Evolutionary conservation across 1,284 basidiomycete species (phyloP).

Genomic region (Irpex sp.): DNA sequence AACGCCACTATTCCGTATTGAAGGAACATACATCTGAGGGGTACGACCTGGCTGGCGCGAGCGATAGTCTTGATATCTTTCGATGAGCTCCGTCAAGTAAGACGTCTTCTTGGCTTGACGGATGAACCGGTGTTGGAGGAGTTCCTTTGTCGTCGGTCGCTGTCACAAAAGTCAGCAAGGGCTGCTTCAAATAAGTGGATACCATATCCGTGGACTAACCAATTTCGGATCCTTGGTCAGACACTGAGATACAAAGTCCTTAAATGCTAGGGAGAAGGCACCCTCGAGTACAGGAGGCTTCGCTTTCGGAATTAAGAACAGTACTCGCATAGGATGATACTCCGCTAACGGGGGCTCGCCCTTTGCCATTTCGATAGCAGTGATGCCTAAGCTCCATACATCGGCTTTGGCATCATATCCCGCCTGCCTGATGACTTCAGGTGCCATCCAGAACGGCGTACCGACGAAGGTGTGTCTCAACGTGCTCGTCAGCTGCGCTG

Average conservation of each 20-base stretch:
- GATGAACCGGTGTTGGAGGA: conserved; percentile 93
- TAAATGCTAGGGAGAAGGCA: conserved; percentile 80
- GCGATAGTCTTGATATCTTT: conserved; percentile 74
- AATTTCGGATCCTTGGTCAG: conserved; percentile 87
- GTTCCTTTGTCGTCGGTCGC: conserved; percentile 88
- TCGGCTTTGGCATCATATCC: conserved; percentile 97
- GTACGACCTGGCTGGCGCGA: conserved; percentile 53
- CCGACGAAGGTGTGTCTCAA: conserved; percentile 92
- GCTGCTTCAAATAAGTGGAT: conserved; percentile 10
- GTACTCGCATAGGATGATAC: conserved; percentile 93
- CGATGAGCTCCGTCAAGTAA: conserved; percentile 82
- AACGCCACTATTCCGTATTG: conserved; percentile 48
- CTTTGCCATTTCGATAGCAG: conserved; percentile 93
- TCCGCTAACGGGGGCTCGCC: conserved; percentile 93
- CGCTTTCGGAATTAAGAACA: conserved; percentile 96
- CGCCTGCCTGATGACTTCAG: conserved; percentile 95
- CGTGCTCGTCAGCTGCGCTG: conserved; percentile 87
- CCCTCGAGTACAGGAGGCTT: conserved; percentile 91
- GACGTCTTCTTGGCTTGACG: conserved; percentile 77
- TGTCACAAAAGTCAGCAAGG: conserved; percentile 29
- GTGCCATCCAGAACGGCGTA: conserved; percentile 98
- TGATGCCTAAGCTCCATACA: conserved; percentile 97
- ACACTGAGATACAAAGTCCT: conserved; percentile 89
- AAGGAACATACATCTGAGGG: conserved; percentile 46
- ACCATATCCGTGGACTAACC: conserved; percentile 41